phyloP scores from a whole-genome alignment of 2,329 filamentous ascomycete genomes.

The Colletotrichum sidae region DNA sequence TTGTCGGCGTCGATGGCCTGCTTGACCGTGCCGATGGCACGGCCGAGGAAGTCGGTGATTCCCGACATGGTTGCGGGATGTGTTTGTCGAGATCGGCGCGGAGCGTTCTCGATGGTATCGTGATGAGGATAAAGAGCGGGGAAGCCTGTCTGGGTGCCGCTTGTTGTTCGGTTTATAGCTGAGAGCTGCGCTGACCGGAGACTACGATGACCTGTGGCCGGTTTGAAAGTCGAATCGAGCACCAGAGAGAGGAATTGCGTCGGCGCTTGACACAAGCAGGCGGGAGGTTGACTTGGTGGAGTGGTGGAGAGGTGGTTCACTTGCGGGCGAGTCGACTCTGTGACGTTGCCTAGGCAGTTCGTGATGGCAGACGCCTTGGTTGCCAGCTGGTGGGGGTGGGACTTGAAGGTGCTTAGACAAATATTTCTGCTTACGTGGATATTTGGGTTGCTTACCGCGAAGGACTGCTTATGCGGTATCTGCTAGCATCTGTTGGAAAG shows the following conservation, averaged over 20 bases:
- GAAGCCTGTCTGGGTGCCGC: slow-evolving; percentile 23
- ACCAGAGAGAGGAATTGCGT: slow-evolving; percentile 14
- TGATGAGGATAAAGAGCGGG: slow-evolving; percentile 32
- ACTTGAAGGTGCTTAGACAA: neutral
- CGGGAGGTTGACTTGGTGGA: slow-evolving; percentile 11
- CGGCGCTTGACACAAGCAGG: slow-evolving; percentile 22
- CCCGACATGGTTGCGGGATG: slow-evolving; percentile 73
- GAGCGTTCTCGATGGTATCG: slow-evolving; percentile 7
- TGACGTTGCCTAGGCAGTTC: slow-evolving; percentile 37
- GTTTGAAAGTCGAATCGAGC: neutral
- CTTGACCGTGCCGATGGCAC: slow-evolving; percentile 96
- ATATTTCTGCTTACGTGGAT: neutral
- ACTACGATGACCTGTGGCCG: slow-evolving; percentile 8
- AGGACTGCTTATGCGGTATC: slow-evolving; percentile 5
- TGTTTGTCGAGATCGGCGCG: neutral
- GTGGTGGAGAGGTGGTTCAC: slow-evolving; percentile 19
- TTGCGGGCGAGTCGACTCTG: slow-evolving; percentile 26
- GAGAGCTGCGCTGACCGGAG: neutral
- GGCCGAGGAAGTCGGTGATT: slow-evolving; percentile 95
- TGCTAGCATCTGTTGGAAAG: neutral
- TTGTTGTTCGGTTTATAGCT: slow-evolving; percentile 6
- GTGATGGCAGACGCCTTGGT: slow-evolving; percentile 30
- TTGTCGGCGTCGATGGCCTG: slow-evolving; percentile 98
- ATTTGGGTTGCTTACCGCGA: neutral
- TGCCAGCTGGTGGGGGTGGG: slow-evolving; percentile 35